These are phyloP conservation scores for Zangia roseola DNA, from an alignment of 768 basidiomycete species.

Conservation along the genomic window DNA sequence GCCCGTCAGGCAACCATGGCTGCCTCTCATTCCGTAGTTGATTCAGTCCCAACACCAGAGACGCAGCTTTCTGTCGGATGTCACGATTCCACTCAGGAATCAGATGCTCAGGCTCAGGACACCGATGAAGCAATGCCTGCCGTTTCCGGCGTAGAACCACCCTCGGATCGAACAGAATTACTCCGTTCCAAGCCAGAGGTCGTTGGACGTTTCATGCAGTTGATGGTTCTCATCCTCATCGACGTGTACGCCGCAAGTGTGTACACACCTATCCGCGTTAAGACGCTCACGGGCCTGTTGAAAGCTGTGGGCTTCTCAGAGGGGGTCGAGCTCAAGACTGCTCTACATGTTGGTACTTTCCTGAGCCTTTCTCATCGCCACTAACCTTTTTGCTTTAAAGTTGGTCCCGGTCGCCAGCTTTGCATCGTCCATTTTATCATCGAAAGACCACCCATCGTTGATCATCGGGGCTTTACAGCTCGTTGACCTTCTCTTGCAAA, in stretches of 20 bases:
- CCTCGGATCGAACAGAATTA: slow-evolving; percentile 66
- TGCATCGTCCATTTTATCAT: slow-evolving; percentile 89
- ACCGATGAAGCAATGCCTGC: slow-evolving; percentile 36
- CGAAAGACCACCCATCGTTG: slow-evolving; percentile 83
- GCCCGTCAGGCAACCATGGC: slow-evolving; percentile 52
- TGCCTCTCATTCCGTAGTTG: slow-evolving; percentile 27
- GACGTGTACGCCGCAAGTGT: slow-evolving; percentile 99
- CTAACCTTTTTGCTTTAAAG: slow-evolving; percentile 40
- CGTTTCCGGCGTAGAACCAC: slow-evolving; percentile 33
- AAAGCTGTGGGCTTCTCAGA: slow-evolving; percentile 92
- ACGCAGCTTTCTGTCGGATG: slow-evolving; percentile 7
- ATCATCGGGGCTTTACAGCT: slow-evolving; percentile 90
- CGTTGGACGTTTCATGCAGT: slow-evolving; percentile 80
- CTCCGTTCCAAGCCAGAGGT: slow-evolving; percentile 72
- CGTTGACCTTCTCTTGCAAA: slow-evolving; percentile 85
- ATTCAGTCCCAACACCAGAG: slow-evolving; percentile 25
- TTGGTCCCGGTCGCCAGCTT: slow-evolving; percentile 95
- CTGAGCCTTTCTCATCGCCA: neutral
- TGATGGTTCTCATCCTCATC: slow-evolving; percentile 90
- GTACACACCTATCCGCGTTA: slow-evolving; percentile 78
- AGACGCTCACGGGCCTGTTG: slow-evolving; percentile 82
- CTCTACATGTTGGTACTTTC: slow-evolving; percentile 65
- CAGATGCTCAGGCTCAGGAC: slow-evolving; percentile 43
- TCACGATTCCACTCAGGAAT: slow-evolving; percentile 29
- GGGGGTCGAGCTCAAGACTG: slow-evolving; percentile 65